phyloP scores from a whole-genome alignment of 176 grass and related monocot genomes.

The Musa troglodytarum region DNA sequence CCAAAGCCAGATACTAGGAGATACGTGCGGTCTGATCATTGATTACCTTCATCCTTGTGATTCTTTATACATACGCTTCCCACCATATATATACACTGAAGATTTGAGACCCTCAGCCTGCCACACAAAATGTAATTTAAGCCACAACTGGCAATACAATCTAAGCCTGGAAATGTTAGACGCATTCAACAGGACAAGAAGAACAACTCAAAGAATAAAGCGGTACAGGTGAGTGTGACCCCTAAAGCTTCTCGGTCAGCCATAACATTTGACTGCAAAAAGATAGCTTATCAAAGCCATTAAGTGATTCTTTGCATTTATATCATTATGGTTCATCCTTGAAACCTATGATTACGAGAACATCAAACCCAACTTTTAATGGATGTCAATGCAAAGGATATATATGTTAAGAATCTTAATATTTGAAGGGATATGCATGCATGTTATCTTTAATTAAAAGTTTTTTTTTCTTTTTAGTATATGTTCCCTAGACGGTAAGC shows the following conservation, averaged over 20 bases:
- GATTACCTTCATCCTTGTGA: background rate
- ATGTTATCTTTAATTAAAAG: too few species aligned
- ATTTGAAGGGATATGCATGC: too few species aligned
- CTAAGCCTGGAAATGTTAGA: background rate
- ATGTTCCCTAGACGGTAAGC: too few species aligned
- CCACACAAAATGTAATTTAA: background rate
- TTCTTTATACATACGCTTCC: background rate
- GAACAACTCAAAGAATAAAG: background rate
- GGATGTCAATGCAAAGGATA: too few species aligned
- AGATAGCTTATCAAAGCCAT: background rate
- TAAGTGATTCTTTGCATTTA: background rate
- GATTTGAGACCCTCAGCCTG: constrained; percentile 5
- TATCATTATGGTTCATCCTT: too few species aligned
- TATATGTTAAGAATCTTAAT: too few species aligned
- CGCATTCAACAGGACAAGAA: background rate
- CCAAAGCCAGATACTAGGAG: background rate
- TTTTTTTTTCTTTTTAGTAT: too few species aligned
- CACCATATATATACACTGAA: background rate
- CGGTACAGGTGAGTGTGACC: background rate
- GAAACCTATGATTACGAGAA: too few species aligned
- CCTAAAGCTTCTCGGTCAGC: background rate
- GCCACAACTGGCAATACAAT: background rate
- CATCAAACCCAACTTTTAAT: too few species aligned
- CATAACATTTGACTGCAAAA: background rate
- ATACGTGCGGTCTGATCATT: background rate